Conservation (phyloP, 306 rosid genomes). For the Trichosanthes cucumerina region DNA sequence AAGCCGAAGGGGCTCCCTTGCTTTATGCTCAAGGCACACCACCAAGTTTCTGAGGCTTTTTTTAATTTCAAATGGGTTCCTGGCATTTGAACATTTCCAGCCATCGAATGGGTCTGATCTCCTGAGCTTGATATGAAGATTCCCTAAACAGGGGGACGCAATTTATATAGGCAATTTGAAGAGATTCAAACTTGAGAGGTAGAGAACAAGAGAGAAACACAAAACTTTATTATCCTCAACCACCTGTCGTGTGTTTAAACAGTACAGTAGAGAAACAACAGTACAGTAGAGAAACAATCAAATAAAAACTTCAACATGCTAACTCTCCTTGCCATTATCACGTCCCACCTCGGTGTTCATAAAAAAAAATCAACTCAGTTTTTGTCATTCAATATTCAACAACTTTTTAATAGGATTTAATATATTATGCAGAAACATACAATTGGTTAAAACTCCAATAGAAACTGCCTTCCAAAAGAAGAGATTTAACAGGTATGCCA, state of each 20-base stretch:
- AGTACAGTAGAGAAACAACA: slow-evolving; percentile 1
- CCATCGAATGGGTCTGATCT: no score
- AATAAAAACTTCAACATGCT: not conserved
- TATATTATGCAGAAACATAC: not conserved
- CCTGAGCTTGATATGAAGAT: no score
- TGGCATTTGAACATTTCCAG: no score
- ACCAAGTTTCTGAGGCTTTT: no score
- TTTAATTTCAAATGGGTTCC: no score
- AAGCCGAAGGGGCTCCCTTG: no score
- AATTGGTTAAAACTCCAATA: not conserved
- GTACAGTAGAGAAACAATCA: not conserved
- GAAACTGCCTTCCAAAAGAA: not conserved
- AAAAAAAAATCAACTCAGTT: not conserved
- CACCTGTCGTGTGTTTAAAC: not conserved
- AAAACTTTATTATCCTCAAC: not conserved
- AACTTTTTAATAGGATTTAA: not conserved
- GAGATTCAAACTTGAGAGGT: no score
- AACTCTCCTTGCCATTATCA: not conserved
- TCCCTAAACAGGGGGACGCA: no score
- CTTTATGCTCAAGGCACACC: no score
- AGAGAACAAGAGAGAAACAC: no score
- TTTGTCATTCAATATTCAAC: not conserved
- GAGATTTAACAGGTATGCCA: not conserved
- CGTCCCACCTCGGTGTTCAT: not conserved
- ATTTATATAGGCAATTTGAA: no score